Percentiles rank a stretch among this genome's conserved stretches.
These are phyloP conservation scores for Terana coerulea DNA, from an alignment of 768 basidiomycete genomes.

Conservation along the genomic window DNA sequence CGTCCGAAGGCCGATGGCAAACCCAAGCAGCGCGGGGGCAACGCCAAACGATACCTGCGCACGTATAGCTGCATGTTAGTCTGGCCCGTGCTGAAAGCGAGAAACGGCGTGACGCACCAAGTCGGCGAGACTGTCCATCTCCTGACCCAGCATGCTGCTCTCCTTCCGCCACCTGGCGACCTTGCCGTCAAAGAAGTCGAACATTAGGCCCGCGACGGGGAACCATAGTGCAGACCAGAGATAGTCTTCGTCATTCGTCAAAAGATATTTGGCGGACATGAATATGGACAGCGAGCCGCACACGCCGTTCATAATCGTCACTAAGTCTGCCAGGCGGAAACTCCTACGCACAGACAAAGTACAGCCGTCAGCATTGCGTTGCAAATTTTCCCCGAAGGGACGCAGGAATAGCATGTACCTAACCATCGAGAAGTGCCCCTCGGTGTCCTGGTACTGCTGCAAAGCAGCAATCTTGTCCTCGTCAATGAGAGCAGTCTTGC, in stretches of 20 bases:
- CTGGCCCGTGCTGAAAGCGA: not conserved
- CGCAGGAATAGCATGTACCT: conserved; percentile 47
- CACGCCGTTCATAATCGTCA: conserved; percentile 98
- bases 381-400: conserved; percentile 3
- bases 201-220: conserved; percentile 92
- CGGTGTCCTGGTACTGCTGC: conserved; percentile 81
- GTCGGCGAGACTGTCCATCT: conserved; percentile 95
- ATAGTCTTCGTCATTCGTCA: conserved; percentile 73
- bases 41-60: conserved; percentile 94
- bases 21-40: conserved; percentile 91
- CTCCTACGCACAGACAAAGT: conserved; percentile 52
- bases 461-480: conserved; percentile 43
- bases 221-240: conserved; percentile 85
- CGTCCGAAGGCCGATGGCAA: conserved; percentile 86
- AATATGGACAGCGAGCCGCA: conserved; percentile 97
- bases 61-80: not conserved
- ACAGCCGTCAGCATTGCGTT: conserved; percentile 16
- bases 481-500: conserved; percentile 7
- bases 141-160: conserved; percentile 93
- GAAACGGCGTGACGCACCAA: conserved; percentile 50
- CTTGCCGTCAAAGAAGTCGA: conserved; percentile 97
- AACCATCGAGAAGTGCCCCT: conserved; percentile 97
- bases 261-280: conserved; percentile 84
- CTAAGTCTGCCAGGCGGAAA: conserved; percentile 95
- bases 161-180: conserved; percentile 97